Conservation (phyloP, 257 asterid genomes). For the Primulina tabacum region DNA sequence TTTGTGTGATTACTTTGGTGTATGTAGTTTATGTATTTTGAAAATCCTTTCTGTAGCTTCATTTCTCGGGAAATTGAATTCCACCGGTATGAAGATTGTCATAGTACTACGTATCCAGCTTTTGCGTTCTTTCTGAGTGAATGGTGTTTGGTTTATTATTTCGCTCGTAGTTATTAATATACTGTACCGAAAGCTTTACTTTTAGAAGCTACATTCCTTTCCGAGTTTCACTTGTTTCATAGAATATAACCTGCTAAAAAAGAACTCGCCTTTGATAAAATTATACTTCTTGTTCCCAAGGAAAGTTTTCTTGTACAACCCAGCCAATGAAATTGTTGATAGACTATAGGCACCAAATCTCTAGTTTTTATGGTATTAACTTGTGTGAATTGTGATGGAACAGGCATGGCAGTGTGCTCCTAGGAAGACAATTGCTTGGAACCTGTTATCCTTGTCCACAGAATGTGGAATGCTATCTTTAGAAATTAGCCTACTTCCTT, state of each 20-base stretch:
- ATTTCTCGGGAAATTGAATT: not conserved
- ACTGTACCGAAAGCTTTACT: not conserved
- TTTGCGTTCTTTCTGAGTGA: not conserved
- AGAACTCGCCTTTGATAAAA: not conserved
- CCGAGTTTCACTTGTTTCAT: constrained; percentile 2
- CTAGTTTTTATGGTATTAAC: constrained; percentile 3
- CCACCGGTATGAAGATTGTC: not conserved
- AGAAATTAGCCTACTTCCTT: constrained; percentile 72
- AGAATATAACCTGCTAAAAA: not conserved
- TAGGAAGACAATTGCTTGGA: constrained; percentile 72
- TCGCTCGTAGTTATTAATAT: not conserved
- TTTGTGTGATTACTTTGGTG: not conserved
- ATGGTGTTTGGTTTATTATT: constrained; percentile 2
- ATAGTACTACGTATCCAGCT: not conserved
- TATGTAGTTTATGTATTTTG: not conserved
- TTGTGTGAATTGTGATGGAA: not conserved
- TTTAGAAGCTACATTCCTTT: not conserved
- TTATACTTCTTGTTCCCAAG: not conserved
- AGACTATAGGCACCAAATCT: constrained; percentile 2
- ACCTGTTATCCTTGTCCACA: constrained; percentile 64
- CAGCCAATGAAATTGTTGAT: not conserved
- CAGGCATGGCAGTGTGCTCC: constrained; percentile 90
- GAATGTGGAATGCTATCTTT: constrained; percentile 68
- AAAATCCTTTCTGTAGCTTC: not conserved
- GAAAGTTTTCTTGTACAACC: not conserved